Conservation (phyloP, 1,284 basidiomycete species). For the Trametes sp. region DNA sequence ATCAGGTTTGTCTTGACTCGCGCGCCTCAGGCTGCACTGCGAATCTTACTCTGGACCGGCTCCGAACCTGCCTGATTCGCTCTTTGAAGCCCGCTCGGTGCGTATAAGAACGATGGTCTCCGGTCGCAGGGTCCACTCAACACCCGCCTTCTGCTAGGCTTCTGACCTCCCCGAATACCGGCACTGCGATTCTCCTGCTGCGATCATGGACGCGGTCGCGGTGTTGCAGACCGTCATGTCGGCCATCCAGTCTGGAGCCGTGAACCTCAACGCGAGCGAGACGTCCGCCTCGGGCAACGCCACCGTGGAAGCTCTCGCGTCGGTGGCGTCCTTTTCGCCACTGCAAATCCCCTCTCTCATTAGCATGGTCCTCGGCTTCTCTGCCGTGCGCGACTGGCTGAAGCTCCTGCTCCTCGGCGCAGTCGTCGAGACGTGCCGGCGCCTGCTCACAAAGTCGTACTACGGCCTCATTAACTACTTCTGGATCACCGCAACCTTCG, state of each 20-base stretch:
- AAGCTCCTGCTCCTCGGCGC: slow-evolving; percentile 41
- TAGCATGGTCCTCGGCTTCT: slow-evolving; percentile 24
- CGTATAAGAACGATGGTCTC: slow-evolving; percentile 3
- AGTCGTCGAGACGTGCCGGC: slow-evolving; percentile 28
- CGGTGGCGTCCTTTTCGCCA: slow-evolving; percentile 18
- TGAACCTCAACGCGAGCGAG: slow-evolving; percentile 13
- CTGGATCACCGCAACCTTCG: slow-evolving; percentile 37
- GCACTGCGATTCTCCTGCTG: not conserved
- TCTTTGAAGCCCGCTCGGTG: not conserved
- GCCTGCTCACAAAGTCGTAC: slow-evolving; percentile 20
- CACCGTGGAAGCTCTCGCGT: slow-evolving; percentile 5
- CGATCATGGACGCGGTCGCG: slow-evolving; percentile 22
- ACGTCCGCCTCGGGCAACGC: slow-evolving; percentile 11
- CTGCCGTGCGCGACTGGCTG: slow-evolving; percentile 38
- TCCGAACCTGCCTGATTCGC: slow-evolving; percentile 14
- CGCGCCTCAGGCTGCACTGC: slow-evolving; percentile 17
- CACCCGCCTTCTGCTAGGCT: slow-evolving; percentile 7
- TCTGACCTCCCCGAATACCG: not conserved
- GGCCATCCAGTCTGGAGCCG: slow-evolving; percentile 25
- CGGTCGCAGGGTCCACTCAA: not conserved
- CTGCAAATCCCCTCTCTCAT: slow-evolving; percentile 24
- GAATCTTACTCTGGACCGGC: slow-evolving; percentile 8
- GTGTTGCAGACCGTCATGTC: slow-evolving; percentile 30
- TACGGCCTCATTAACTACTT: slow-evolving; percentile 23
- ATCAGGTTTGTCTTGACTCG: slow-evolving; percentile 18